Conservation (phyloP, 495 filamentous ascomycete genomes). For the Cladorrhinum samala region DNA sequence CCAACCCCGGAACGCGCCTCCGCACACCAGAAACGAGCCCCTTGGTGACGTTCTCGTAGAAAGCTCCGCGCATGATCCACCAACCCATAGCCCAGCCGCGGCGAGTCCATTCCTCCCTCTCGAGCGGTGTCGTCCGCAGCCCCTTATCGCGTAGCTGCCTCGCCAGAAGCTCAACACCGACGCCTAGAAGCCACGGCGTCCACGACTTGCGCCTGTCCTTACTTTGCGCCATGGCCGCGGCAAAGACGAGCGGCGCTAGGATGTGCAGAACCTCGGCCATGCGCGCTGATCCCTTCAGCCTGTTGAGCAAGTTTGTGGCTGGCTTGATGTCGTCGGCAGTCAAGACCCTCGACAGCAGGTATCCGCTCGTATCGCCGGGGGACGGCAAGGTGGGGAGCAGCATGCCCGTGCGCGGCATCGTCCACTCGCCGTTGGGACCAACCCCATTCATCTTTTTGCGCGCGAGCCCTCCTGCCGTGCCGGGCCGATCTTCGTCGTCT, state of each 20-base stretch:
- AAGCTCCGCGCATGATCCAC: conserved; percentile 94
- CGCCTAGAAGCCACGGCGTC: conserved; percentile 85
- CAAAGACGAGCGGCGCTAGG: conserved; percentile 81
- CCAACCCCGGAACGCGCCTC: conserved; percentile 66
- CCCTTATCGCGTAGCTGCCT: conserved; percentile 72
- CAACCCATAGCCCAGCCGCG: conserved; percentile 85
- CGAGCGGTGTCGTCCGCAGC: conserved; percentile 72
- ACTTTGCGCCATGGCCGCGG: conserved; percentile 69
- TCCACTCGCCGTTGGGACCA: conserved; percentile 56
- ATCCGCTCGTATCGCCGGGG: conserved; percentile 70
- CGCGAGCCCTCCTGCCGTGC: no score
- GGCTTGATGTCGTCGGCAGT: conserved; percentile 96
- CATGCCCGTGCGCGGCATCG: conserved; percentile 91
- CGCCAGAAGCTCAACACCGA: conserved; percentile 81
- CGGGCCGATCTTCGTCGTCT: conserved; percentile 20
- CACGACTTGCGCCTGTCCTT: conserved; percentile 58
- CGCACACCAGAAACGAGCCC: conserved; percentile 65
- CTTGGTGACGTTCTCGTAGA: conserved; percentile 92
- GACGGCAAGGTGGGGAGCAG: conserved; percentile 75
- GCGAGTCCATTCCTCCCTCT: conserved; percentile 79
- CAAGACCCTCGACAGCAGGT: conserved; percentile 84
- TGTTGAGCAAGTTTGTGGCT: conserved; percentile 72
- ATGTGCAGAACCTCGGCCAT: conserved; percentile 87
- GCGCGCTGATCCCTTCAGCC: conserved; percentile 62
- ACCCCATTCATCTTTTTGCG: conserved; percentile 1